Base-by-base conservation (phyloP, 495 filamentous ascomycete genomes). In the Penicillium odoratum region DNA sequence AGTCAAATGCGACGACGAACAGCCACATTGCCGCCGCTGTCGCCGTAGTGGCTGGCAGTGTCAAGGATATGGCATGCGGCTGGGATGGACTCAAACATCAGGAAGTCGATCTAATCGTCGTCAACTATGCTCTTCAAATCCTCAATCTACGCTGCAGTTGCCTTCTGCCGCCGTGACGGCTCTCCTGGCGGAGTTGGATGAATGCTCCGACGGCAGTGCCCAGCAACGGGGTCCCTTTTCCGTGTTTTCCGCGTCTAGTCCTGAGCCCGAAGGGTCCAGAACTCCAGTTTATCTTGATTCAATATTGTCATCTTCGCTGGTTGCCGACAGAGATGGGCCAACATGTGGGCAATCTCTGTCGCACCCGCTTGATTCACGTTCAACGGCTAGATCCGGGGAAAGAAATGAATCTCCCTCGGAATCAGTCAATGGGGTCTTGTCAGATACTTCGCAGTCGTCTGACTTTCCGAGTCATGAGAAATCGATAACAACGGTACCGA, bases 21-120 rank as follows among this genome's bases (percentile, higher is more conserved):
- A 67, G 21, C 77, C 77, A 0, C 55, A 57, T 21, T 80, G 77
- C 53, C 58, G 64, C 16, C 67, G 72, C 45, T 80, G 77, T 61
- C 45, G 53, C 7, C 71, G 56, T 15, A 74, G 69, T 10, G 75
- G 76, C 21, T 64, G 71, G 38, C 67, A 62, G 16, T 80, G 77
- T 54, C 74, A 75, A 42, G 77, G 77, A 11, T 80, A 78, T 61
- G 59, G 60, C 6, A 16, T 67, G 53, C 67, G 65, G 29, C 51
- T 69, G 40, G 65, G 59, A 61, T 53, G 38, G 68, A 60, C 59
- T 9, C 59, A 54, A 46, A 54, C 53, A 1, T 51, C 62, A n/a
- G 65, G 64, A 3, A 56, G 45, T 16, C 59, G 59, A 10, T 60
- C 65, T 13, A 47, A 67, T 45, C 62, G 65, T 21, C 62, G 62